Percentiles rank a stretch among this genome's conserved stretches.
Conservation (phyloP, 768 basidiomycete genomes). For the Trametes cingulata region DNA sequence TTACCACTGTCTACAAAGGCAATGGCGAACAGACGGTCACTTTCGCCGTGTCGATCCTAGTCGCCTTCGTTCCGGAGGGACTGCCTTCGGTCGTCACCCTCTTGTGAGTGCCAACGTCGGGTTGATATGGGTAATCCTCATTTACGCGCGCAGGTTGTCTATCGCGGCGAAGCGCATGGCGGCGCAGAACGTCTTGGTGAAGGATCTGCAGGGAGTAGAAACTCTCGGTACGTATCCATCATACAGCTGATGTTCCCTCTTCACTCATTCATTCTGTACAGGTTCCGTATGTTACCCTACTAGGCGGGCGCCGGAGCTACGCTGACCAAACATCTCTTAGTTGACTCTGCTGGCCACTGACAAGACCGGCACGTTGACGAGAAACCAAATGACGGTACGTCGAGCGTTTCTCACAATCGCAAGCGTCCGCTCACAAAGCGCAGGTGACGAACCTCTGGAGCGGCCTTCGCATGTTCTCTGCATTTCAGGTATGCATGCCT, state of each 20-base stretch:
- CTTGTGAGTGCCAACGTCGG: slow-evolving; percentile 32
- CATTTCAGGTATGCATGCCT: slow-evolving; percentile 51
- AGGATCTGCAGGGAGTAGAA: slow-evolving; percentile 73
- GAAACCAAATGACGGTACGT: slow-evolving; percentile 68
- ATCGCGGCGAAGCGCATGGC: slow-evolving; percentile 76
- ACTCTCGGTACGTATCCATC: slow-evolving; percentile 59
- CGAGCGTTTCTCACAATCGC: not conserved
- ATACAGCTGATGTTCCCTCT: too few relatives aligned
- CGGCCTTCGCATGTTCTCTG: slow-evolving; percentile 59
- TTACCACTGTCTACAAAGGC: slow-evolving; percentile 66
- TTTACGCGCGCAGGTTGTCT: slow-evolving; percentile 40
- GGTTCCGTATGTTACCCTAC: slow-evolving; percentile 26
- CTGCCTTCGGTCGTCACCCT: slow-evolving; percentile 69
- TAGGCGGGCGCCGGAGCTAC: not conserved
- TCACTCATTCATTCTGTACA: too few relatives aligned
- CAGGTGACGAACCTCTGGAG: slow-evolving; percentile 70
- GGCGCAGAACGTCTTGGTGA: slow-evolving; percentile 68
- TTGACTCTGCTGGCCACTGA: slow-evolving; percentile 69
- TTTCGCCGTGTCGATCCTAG: slow-evolving; percentile 60
- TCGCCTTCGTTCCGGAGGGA: slow-evolving; percentile 63
- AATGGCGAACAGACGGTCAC: slow-evolving; percentile 60
- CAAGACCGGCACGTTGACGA: slow-evolving; percentile 70
- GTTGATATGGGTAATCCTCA: too few relatives aligned
- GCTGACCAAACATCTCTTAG: too few relatives aligned
- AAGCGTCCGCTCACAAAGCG: not conserved